phyloP scores from a whole-genome alignment of 768 basidiomycete genomes.

The Fomitopsis serialis region DNA sequence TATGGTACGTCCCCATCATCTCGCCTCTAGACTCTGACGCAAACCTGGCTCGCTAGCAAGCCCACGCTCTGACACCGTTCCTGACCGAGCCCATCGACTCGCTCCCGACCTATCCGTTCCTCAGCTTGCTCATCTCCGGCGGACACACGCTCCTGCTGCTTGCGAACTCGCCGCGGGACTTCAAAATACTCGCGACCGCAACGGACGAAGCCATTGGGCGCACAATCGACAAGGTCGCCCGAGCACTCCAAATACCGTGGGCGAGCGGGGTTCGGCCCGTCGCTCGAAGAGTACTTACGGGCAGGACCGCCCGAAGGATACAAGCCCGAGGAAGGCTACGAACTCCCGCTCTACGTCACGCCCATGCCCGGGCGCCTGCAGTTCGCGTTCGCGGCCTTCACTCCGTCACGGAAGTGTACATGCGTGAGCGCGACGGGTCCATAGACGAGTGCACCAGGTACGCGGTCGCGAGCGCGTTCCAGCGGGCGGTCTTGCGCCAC shows the following conservation, averaged over 20 bases:
- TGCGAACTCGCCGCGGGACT: slow-evolving; percentile 50
- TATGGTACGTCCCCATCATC: slow-evolving; percentile 57
- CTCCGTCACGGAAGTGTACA: slow-evolving; percentile 57
- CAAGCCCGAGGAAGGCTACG: not conserved
- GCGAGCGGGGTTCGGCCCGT: slow-evolving; percentile 65
- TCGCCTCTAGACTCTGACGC: slow-evolving; percentile 6
- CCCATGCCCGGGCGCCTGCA: slow-evolving; percentile 48
- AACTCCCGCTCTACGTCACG: slow-evolving; percentile 20
- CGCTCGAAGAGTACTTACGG: slow-evolving; percentile 68
- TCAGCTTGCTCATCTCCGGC: slow-evolving; percentile 87
- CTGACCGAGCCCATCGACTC: slow-evolving; percentile 47
- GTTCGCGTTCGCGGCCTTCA: slow-evolving; percentile 80
- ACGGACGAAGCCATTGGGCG: slow-evolving; percentile 73
- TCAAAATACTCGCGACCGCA: slow-evolving; percentile 69
- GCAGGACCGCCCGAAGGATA: slow-evolving; percentile 16
- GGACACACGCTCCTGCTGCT: slow-evolving; percentile 90
- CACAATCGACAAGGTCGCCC: slow-evolving; percentile 79
- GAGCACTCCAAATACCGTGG: slow-evolving; percentile 64
- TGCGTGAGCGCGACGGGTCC: slow-evolving; percentile 38
- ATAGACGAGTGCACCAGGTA: slow-evolving; percentile 34
- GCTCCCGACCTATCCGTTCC: slow-evolving; percentile 72
- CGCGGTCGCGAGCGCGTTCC: slow-evolving; percentile 67
- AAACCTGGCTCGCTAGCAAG: slow-evolving; percentile 55
- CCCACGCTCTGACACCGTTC: slow-evolving; percentile 79
- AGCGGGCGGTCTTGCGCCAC: slow-evolving; percentile 64